These are phyloP conservation scores for Paramyrothecium sp. DNA, from an alignment of 2,329 filamentous ascomycete genomes.

Conservation along the genomic window DNA sequence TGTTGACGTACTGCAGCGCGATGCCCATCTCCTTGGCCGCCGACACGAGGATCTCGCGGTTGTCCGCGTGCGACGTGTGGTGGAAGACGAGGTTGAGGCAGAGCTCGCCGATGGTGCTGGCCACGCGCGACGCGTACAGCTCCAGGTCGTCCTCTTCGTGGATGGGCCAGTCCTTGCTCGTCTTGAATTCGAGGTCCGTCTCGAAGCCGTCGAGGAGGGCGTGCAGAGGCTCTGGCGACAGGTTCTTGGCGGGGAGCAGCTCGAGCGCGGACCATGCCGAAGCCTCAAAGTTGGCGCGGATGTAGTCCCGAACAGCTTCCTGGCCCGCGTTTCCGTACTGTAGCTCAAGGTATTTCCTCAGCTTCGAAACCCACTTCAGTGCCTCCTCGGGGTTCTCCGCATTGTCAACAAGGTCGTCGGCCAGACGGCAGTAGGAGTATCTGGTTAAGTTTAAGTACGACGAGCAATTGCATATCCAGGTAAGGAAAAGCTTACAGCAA, in stretches of 20 bases:
- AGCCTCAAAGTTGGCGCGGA: constrained; percentile 49
- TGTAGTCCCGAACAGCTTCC: constrained; percentile 26
- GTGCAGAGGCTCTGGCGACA: constrained; percentile 59
- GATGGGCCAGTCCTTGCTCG: constrained; percentile 49
- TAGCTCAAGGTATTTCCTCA: constrained; percentile 56
- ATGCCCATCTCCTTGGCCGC: constrained; percentile 67
- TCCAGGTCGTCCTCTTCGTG: constrained; percentile 56
- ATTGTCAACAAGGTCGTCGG: constrained; percentile 72
- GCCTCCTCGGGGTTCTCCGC: constrained; percentile 52
- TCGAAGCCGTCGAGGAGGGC: constrained; percentile 67
- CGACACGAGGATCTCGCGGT: constrained; percentile 41
- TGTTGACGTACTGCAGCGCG: constrained; percentile 76
- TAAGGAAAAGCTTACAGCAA: constrained; percentile 45
- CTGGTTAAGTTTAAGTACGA: constrained; percentile 44
- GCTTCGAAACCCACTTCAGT: constrained; percentile 54
- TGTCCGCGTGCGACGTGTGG: constrained; percentile 39
- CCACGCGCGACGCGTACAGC: constrained; percentile 65
- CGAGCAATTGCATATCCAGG: too few species aligned
- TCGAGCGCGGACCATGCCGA: constrained; percentile 52
- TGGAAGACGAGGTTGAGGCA: constrained; percentile 66
- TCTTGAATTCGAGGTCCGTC: constrained; percentile 60
- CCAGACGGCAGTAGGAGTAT: constrained; percentile 72
- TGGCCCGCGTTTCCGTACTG: constrained; percentile 37
- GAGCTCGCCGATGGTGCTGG: constrained; percentile 69
- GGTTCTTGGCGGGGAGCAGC: constrained; percentile 55